These are phyloP conservation scores for Lycium ferocissimum DNA, from an alignment of 257 asterid genomes.

Conservation along the genomic window DNA sequence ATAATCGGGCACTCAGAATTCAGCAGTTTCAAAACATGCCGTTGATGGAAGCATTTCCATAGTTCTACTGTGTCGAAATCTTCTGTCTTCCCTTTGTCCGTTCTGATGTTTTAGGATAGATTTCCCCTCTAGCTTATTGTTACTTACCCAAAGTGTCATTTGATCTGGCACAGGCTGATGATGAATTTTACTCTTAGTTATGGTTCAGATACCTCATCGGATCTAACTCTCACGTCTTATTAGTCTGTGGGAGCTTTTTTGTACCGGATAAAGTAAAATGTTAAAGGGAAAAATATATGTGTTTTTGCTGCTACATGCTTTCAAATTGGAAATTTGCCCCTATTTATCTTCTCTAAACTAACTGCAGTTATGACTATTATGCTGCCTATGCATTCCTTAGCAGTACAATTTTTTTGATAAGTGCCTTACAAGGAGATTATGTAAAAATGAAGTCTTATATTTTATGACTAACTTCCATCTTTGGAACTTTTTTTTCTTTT, in stretches of 20 bases:
- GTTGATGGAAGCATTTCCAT: slow-evolving; percentile 39
- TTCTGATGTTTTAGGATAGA: not conserved
- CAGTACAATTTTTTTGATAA: not conserved
- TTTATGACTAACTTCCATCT: no score
- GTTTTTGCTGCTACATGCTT: no score
- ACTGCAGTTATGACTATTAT: no score
- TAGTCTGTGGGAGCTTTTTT: no score
- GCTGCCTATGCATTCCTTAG: no score
- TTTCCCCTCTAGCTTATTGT: not conserved
- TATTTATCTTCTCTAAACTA: no score
- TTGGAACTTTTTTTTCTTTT: no score
- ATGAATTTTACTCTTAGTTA: not conserved
- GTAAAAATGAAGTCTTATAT: not conserved
- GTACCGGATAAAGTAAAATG: no score
- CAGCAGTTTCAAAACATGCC: slow-evolving; percentile 14
- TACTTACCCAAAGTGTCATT: not conserved
- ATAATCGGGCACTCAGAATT: not conserved
- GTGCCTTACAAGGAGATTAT: not conserved
- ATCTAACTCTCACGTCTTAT: no score
- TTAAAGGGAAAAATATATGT: no score
- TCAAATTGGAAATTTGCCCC: no score
- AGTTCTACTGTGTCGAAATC: not conserved
- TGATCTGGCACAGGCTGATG: no score
- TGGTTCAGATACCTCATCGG: not conserved
- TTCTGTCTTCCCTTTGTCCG: not conserved